phyloP scores from a whole-genome alignment of 768 basidiomycete species.

The Xerocomellus amylosporus region DNA sequence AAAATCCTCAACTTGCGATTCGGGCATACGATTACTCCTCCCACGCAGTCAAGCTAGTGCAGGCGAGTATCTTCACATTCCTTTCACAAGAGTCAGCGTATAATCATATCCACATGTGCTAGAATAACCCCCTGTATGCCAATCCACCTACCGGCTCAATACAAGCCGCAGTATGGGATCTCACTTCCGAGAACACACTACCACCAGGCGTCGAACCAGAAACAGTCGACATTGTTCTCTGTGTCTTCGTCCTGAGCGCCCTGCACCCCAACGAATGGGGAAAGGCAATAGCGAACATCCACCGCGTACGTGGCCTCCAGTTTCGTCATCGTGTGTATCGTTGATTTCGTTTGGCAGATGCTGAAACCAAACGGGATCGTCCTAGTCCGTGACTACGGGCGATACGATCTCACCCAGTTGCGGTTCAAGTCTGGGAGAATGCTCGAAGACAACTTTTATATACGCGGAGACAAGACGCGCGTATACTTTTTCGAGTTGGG shows the following conservation, averaged over 20 bases:
- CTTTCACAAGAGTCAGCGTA: not conserved
- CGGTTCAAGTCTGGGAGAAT: conserved; percentile 87
- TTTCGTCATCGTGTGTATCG: not conserved
- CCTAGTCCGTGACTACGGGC: conserved; percentile 90
- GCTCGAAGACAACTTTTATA: conserved; percentile 92
- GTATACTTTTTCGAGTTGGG: conserved; percentile 96
- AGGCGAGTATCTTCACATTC: conserved; percentile 45
- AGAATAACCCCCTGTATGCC: conserved; percentile 73
- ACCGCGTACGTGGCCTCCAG: conserved; percentile 50
- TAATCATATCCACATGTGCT: not conserved
- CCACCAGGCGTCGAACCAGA: conserved; percentile 62
- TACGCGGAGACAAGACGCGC: conserved; percentile 93
- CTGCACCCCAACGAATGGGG: conserved; percentile 93
- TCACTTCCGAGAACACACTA: conserved; percentile 60
- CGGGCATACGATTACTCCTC: conserved; percentile 89
- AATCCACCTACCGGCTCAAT: conserved; percentile 69
- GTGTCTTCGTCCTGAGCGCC: conserved; percentile 93
- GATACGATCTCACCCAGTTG: conserved; percentile 91
- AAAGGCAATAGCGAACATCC: conserved; percentile 75
- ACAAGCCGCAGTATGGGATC: conserved; percentile 85
- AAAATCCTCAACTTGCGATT: conserved; percentile 72
- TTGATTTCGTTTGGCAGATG: conserved; percentile 50
- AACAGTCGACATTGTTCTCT: conserved; percentile 84
- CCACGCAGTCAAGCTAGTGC: conserved; percentile 86
- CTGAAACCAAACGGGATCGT: conserved; percentile 86